Conservation (phyloP, 352 stramenopile species). For the Phytopythium cucurbitacearum region DNA sequence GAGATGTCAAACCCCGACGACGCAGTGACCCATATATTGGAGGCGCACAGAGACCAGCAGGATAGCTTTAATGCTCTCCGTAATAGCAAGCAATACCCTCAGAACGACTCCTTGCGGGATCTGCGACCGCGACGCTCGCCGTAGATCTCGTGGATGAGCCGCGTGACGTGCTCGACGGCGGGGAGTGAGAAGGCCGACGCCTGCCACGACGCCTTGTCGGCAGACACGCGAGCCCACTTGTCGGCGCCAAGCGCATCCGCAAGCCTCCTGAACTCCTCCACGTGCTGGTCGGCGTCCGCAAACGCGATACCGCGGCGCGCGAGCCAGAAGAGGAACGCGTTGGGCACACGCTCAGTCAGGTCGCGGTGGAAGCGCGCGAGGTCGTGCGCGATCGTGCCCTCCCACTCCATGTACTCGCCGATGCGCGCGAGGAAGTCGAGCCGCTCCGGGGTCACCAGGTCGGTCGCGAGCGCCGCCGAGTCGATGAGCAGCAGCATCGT, state of each 20-base stretch:
- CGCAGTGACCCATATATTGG: too few species aligned
- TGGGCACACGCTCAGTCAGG: slow-evolving; percentile 56
- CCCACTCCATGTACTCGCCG: slow-evolving; percentile 84
- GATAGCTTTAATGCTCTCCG: too few species aligned
- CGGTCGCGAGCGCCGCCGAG: slow-evolving; percentile 49
- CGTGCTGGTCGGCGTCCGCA: slow-evolving; percentile 24
- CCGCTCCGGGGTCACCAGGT: slow-evolving; percentile 50
- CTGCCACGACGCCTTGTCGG: slow-evolving; percentile 23
- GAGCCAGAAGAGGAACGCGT: slow-evolving; percentile 78
- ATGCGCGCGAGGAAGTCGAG: slow-evolving; percentile 62
- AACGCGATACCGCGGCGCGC: slow-evolving; percentile 29
- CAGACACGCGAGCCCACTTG: slow-evolving; percentile 47
- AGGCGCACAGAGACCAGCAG: too few species aligned
- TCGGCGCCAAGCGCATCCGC: slow-evolving; percentile 21
- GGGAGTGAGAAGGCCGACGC: slow-evolving; percentile 47
- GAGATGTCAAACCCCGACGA: too few species aligned
- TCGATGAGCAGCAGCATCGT: slow-evolving; percentile 80
- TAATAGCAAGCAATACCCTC: not conserved
- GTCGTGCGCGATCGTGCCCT: slow-evolving; percentile 80
- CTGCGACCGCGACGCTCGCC: slow-evolving; percentile 31
- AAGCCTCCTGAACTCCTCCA: slow-evolving; percentile 44
- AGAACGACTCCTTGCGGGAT: slow-evolving; percentile 55
- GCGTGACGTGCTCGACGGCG: slow-evolving; percentile 53
- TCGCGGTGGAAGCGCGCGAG: slow-evolving; percentile 64
- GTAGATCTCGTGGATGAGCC: slow-evolving; percentile 65